These are phyloP conservation scores for Arthroderma sp. DNA, from an alignment of 2,329 filamentous ascomycete species.

Conservation along the genomic window DNA sequence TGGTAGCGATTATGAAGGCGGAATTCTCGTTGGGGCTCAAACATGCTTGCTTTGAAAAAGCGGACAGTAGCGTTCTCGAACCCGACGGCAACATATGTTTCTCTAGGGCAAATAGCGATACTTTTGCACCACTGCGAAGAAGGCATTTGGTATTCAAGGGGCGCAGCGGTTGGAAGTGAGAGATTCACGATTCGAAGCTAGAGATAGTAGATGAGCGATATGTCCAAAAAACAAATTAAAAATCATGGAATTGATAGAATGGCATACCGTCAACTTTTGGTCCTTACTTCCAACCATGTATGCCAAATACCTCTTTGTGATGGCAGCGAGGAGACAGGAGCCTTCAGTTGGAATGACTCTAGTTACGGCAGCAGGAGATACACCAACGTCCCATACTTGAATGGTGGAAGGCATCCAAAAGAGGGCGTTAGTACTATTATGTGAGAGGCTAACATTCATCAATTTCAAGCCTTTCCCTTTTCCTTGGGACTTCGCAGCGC, in stretches of 20 bases:
- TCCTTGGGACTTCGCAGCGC: constrained; percentile 18
- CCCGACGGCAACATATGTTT: constrained; percentile 32
- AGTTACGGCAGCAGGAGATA: constrained; percentile 26
- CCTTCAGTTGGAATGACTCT: constrained; percentile 28
- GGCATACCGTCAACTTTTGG: constrained; percentile 31
- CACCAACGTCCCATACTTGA: constrained; percentile 31
- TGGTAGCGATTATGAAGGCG: constrained; percentile 27
- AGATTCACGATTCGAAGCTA: constrained; percentile 32
- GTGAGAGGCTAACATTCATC: constrained; percentile 27
- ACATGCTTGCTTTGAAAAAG: constrained; percentile 29
- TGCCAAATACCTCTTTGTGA: constrained; percentile 28
- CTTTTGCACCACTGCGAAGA: constrained; percentile 31
- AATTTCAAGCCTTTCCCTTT: constrained; percentile 23
- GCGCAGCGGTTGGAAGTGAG: constrained; percentile 20
- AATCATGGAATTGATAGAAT: background rate
- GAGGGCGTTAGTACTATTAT: constrained; percentile 29
- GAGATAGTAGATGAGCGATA: background rate
- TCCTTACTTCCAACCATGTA: constrained; percentile 34
- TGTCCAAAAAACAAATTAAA: background rate
- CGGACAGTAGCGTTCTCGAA: constrained; percentile 32
- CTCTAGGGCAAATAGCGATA: constrained; percentile 30
- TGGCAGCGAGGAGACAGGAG: constrained; percentile 30
- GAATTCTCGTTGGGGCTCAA: constrained; percentile 29
- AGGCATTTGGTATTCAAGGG: constrained; percentile 32
- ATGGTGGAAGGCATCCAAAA: constrained; percentile 32